Base-by-base conservation (phyloP, 805 yeast genomes). In the Suhomyces sp. region DNA sequence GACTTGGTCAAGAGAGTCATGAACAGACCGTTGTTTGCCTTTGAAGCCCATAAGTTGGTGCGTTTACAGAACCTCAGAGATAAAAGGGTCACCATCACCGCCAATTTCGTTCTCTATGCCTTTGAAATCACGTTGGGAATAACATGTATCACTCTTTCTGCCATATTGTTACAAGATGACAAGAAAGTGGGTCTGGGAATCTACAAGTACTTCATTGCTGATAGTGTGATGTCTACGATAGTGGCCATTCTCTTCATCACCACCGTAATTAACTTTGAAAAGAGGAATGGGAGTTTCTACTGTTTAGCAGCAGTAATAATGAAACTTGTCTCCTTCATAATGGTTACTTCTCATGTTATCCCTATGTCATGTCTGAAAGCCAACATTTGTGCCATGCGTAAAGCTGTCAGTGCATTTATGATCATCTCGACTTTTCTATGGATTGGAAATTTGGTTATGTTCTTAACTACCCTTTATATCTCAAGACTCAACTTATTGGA, bases 201-300 rank as follows among this genome's bases (percentile, higher is more conserved):
- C 2, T 69, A 67, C 50, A 34, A 56, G 21, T 69, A 57, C 39
- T 58, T 68, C 40, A 59, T 69, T 21, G 67, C 70, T 1, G 59
- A 58, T 36, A 56, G 63, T 3, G 46, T 57, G 4, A 47, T 68
- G 24, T 52, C 68, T 9, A 43, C 65, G 4, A 48, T 54, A 3
- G 56, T 63, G 9, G 56, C 71, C 2, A 31, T 67, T 2, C 41
- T 65, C 20, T 65, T 68, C 40, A 49, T 68, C 18, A 50, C 58
- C 13, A 56, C 54, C n/a, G 39, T 63, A n/a, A 54, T 68, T 33
- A 59, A 58, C 35, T 68, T 61, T 36, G 73, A 65, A 34, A 55
- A 46, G 34, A 44, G 68, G 35, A 65, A 65, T 37, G 72, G 72
- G 2, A 58, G 66, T 19, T 63, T 67, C 34, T 68, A 65, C 37